Evolutionary conservation across 2,329 filamentous ascomycete species (phyloP).

Genomic region (Colletotrichum tropicale): DNA sequence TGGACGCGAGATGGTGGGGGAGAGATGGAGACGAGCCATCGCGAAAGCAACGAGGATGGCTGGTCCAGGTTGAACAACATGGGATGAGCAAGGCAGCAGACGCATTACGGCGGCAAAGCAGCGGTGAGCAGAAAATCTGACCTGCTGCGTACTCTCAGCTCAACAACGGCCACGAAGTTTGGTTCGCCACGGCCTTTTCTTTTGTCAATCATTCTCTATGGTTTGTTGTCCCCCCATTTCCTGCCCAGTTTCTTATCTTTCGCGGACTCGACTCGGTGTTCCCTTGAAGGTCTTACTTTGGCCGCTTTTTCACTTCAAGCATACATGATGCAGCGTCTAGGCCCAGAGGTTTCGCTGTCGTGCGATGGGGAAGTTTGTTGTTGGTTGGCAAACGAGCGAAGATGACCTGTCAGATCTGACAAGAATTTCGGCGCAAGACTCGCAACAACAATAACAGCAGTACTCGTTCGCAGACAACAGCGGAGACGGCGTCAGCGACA

Average conservation of each 20-base stretch:
- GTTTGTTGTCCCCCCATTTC: not conserved
- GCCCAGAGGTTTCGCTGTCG: not conserved
- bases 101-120: constrained; percentile 12
- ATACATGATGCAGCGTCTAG: not conserved
- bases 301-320: not conserved
- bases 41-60: not conserved
- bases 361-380: constrained; percentile 1
- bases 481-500: not conserved
- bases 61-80: not conserved
- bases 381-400: constrained; percentile 8
- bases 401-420: constrained; percentile 18
- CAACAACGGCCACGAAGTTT: not conserved
- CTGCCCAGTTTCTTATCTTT: not conserved
- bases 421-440: constrained; percentile 3
- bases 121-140: constrained; percentile 20
- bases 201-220: not conserved
- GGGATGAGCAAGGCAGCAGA: constrained; percentile 4
- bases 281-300: not conserved
- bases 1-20: constrained; percentile 5
- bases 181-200: not conserved
- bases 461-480: not conserved
- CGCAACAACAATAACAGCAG: not conserved
- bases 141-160: not conserved
- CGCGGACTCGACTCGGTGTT: not conserved
- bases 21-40: not conserved